Base-by-base conservation (phyloP, 2,329 filamentous ascomycete genomes). In the Trichoderma sp. region DNA sequence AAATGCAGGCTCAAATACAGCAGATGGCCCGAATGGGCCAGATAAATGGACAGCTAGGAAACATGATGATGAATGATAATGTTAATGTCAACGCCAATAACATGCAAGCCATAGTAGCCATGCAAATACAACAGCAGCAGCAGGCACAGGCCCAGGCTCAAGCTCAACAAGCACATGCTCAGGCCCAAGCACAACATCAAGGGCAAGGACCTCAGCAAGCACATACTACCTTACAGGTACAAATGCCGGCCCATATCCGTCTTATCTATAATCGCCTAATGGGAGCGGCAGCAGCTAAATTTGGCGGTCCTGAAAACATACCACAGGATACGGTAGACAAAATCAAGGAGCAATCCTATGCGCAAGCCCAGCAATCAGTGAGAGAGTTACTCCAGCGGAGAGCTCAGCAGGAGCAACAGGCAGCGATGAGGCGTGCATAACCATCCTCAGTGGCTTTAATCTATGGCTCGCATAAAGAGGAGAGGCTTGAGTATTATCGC, bases 281-380 rank as follows among this genome's bases (percentile, higher is more conserved):
- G 9, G 75, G 73, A 12, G 69, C 71, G 5, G 75, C 78, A 4
- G 77, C 79, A 0, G 75, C 76, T 2, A 83, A 82, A 21, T 85
- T 80, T 71, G 84, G 84, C 14, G 82, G 83, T 0, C 70, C 75
- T 1, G 82, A 84, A 26, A 82, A 83, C 39, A 84, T 89, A 3
- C 87, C 87, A 0, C 79, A 75, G 0, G 86, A 88, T 0, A 67
- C 81, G 2, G 71, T 85, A 30, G 82, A 85, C 0, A 82, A 81
- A 36, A 83, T 88, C 34, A 87, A 85, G 76, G 76, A 79, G 21
- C 74, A 75, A 1, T 87, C 86, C 32, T 57, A 80, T 4, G 43
- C 73, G 0, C 82, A 81, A 71, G 86, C 86, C 1, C 80, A 79
- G 53, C 75, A 75, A 12, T 63, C 80, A 18, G 73, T 84, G 1